These are phyloP conservation scores for Backusella morwellensis DNA, from an alignment of 192 early-diverging fungal genomes.

Conservation along the genomic window DNA sequence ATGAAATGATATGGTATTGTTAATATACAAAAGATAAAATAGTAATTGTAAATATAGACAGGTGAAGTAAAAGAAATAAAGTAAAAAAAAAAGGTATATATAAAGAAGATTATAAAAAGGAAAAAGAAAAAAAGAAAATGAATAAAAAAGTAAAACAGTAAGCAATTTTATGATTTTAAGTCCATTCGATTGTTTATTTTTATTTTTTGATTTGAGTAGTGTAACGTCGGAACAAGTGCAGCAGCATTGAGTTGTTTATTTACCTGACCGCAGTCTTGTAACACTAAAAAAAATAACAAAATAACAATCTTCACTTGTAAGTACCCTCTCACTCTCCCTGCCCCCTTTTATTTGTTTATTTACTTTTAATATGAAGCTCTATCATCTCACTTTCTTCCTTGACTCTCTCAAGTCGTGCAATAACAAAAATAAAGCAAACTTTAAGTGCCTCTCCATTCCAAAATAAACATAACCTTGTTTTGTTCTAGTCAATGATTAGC, in stretches of 20 bases:
- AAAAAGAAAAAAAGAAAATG: not conserved
- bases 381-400: not conserved
- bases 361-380: not conserved
- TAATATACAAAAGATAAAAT: not conserved
- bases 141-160: slow-evolving; percentile 7
- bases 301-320: not conserved
- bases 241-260: not conserved
- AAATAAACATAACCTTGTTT: not conserved
- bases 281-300: slow-evolving; percentile 2
- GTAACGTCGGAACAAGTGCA: not conserved
- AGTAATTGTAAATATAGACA: not conserved
- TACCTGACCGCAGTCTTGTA: slow-evolving; percentile 3
- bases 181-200: not conserved
- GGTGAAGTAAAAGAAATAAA: not conserved
- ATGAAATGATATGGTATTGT: not conserved
- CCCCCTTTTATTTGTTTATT: not conserved
- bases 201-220: not conserved
- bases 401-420: not conserved
- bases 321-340: not conserved
- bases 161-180: not conserved
- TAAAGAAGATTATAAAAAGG: not conserved
- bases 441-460: not conserved
- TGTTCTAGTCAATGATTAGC: not conserved
- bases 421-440: not conserved
- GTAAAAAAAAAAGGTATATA: not conserved